Evolutionary conservation across 257 asterid species (phyloP), one percentile per base, ranked within the genome.

Genomic region (Leonotis leonurus): DNA sequence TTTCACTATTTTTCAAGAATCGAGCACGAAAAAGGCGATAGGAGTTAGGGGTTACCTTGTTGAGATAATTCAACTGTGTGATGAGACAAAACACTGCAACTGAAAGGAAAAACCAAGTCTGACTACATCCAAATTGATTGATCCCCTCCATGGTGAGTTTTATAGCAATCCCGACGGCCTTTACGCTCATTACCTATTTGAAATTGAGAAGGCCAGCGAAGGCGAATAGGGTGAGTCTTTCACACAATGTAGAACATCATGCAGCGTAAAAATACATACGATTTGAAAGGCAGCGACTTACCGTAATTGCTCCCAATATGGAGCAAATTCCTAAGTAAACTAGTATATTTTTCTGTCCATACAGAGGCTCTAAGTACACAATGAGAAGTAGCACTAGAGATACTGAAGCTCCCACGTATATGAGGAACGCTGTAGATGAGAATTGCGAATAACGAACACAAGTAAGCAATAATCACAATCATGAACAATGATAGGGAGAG

Each of bases 131-230:
- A 50, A 85, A 74, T 65, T 90, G 96, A 79, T 75, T 87, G 43
- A 78, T 75, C 57, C 97, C 97, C 66, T 90, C 97, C 60, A 90
- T 62, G 3, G 88, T 87, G 67, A 87, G 96, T 75, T 83, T 90
- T 25, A 90, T 87, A 24, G 96, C 97, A 60, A 87, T 90, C 30
- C 97, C 97, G 49, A 90, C 79, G 3, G 97, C 95, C 80, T 90
- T 90, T 66, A 90, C 78, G 80, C 97, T 90, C 72, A 90, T 75
- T 68, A 87, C 96, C 97, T 88, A 79, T 44, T 71, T 1, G 43
- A 36, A 25, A 25, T 43, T 12, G 67, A 54, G 67, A 54, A 45
- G 35, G 35, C 24, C 49, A 60, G 10, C 20, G 44, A 46, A 51
- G 20, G 61, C 3, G 21, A 13, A 29, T 40, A 33, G 45, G 61